Base-by-base conservation (phyloP, 306 rosid species). In the Citrullus colocynthis region DNA sequence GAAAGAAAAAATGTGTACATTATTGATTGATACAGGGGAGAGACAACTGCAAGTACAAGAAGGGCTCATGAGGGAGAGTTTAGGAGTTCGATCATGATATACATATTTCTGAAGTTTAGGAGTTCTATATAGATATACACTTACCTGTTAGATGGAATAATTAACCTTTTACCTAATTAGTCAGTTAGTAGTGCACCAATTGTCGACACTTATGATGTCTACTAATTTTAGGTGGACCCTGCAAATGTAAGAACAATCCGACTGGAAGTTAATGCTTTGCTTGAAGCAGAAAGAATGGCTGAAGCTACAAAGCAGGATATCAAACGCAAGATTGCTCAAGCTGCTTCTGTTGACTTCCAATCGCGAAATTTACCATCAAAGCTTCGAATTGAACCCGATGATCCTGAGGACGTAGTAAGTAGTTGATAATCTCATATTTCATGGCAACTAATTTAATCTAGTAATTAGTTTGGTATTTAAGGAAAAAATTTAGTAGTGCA, bases 301-400 rank as follows among this genome's bases (percentile, higher is more conserved):
- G 97, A 95, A 88, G 98, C 97, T 66, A 95, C 99, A 78, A 95
- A 95, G 74, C 97, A 89, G 84, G 97, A 97, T 69, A 89, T 95
- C 80, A 92, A 92, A 82, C 89, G 97, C 60, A 95, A 95, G 86
- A 92, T 95, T 83, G 96, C 92, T 1, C 97, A 90, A 83, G 96
- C 99, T 72, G 97, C 89, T 78, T 89, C 97, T 75, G 77, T 92
- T 72, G 99, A 89, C 79, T 78, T 89, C 67, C 97, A 95, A 75
- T 89, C 97, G 13, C 86, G 96, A 73, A 92, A 81, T 84, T 56
- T 92, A 72, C 99, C 99, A 24, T 81, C 99, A 62, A 95, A 92
- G 82, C 99, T 95, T 78, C 97, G 93, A 30, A 90, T 92, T 83
- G 99, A 92, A 76, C 91, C 97, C 8, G 90, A 89, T 67, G 99